Percentiles rank a stretch among this genome's conserved stretches.
Conservation (phyloP, 805 yeast species). For the Teunomyces gatunensis region DNA sequence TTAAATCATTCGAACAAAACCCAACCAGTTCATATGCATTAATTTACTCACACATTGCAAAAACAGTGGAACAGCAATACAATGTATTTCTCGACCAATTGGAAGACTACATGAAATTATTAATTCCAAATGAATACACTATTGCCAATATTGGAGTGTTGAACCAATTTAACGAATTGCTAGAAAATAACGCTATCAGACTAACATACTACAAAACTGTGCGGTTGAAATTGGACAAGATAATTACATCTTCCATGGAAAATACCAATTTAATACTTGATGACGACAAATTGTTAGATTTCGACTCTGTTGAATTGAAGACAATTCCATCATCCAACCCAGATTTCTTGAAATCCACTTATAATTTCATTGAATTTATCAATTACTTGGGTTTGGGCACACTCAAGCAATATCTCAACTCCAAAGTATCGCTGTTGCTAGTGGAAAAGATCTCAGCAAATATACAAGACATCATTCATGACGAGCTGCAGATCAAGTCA, state of each 20-base stretch:
- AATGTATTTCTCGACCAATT: slow-evolving; percentile 12
- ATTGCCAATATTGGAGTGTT: slow-evolving; percentile 9
- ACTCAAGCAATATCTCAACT: slow-evolving; percentile 24
- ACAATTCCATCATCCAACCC: neutral
- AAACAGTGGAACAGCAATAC: slow-evolving; percentile 1
- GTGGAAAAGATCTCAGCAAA: slow-evolving; percentile 30
- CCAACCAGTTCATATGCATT: neutral
- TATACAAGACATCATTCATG: slow-evolving; percentile 21
- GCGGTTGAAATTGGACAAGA: slow-evolving; percentile 10
- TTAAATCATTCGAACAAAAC: slow-evolving; percentile 3
- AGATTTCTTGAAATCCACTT: slow-evolving; percentile 22
- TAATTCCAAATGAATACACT: slow-evolving; percentile 19
- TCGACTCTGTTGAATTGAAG: slow-evolving; percentile 3
- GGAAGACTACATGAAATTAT: slow-evolving; percentile 13
- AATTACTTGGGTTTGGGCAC: slow-evolving; percentile 20
- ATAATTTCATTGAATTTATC: slow-evolving; percentile 28
- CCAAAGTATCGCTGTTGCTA: slow-evolving; percentile 28
- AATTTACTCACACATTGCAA: slow-evolving; percentile 6
- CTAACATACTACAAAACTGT: slow-evolving; percentile 7
- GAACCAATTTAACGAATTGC: slow-evolving; percentile 10
- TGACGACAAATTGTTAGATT: slow-evolving; percentile 7
- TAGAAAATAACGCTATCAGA: slow-evolving; percentile 7
- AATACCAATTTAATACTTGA: slow-evolving; percentile 4
- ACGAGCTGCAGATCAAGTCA: slow-evolving; percentile 15
- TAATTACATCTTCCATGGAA: slow-evolving; percentile 11